Percentiles rank a stretch among this genome's conserved stretches.
Evolutionary conservation across 495 filamentous ascomycete genomes (phyloP).

Genomic region (Halenospora varia): DNA sequence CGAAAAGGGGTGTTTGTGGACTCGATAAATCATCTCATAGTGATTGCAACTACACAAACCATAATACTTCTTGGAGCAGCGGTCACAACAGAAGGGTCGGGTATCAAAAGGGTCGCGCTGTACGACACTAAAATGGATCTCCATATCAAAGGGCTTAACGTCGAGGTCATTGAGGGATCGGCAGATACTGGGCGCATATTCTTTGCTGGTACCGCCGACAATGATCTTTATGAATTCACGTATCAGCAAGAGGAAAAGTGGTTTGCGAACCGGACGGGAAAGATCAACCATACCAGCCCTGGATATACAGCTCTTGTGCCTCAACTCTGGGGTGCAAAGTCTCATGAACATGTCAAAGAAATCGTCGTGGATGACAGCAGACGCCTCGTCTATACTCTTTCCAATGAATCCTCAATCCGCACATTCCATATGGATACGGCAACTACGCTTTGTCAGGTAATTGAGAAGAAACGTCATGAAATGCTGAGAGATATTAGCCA

Average conservation of each 20-base stretch:
- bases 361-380: slow-evolving; percentile 87
- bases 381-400: slow-evolving; percentile 85
- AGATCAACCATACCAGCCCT: slow-evolving; percentile 81
- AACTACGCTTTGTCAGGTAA: slow-evolving; percentile 46
- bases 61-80: slow-evolving; percentile 80
- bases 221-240: slow-evolving; percentile 85
- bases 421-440: slow-evolving; percentile 71
- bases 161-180: slow-evolving; percentile 74
- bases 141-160: slow-evolving; percentile 63
- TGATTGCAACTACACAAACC: slow-evolving; percentile 80
- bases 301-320: slow-evolving; percentile 69
- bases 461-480: slow-evolving; percentile 50
- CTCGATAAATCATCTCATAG: slow-evolving; percentile 78
- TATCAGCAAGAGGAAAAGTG: slow-evolving; percentile 97
- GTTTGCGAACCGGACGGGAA: slow-evolving; percentile 79
- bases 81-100: slow-evolving; percentile 51
- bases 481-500: slow-evolving; percentile 66
- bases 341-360: slow-evolving; percentile 60
- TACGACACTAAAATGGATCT: slow-evolving; percentile 82
- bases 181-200: slow-evolving; percentile 81
- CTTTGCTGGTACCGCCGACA: slow-evolving; percentile 73
- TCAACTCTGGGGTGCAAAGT: slow-evolving; percentile 44
- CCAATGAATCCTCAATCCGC: slow-evolving; percentile 75
- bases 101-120: slow-evolving; percentile 64
- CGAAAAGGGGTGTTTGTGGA: slow-evolving; percentile 79